These are phyloP conservation scores for Haplosporangium sp. DNA, from an alignment of 371 early-diverging fungal species.

Conservation along the genomic window DNA sequence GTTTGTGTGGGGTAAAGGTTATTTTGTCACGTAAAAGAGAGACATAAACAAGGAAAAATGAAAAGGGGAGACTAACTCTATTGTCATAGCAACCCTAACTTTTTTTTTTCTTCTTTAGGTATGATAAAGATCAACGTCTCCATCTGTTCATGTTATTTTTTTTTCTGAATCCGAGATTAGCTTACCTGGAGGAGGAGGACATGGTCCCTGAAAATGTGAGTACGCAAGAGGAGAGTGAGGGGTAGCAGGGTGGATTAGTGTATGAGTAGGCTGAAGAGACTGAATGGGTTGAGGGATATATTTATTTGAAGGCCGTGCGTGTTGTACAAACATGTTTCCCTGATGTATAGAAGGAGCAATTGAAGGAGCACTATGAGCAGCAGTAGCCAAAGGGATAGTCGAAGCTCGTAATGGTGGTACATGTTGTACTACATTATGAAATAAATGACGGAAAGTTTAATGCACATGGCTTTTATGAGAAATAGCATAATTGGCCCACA, in stretches of 20 bases:
- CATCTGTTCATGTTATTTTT: neutral
- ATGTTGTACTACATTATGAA: too few relatives aligned
- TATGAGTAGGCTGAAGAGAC: too few relatives aligned
- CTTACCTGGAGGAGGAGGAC: neutral
- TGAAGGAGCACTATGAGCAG: too few relatives aligned
- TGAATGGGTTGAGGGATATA: neutral
- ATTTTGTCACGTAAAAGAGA: neutral
- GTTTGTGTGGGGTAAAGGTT: neutral
- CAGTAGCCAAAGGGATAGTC: too few relatives aligned
- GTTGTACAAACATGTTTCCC: neutral
- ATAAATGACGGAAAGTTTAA: too few relatives aligned
- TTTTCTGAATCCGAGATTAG: neutral
- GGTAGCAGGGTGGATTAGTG: neutral
- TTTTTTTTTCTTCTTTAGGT: neutral
- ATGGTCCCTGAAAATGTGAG: slow-evolving; percentile 5
- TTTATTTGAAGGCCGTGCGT: neutral
- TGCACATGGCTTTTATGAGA: neutral
- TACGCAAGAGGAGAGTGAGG: neutral
- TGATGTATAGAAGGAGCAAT: neutral
- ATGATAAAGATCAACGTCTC: neutral
- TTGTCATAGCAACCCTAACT: neutral
- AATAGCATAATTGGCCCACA: neutral
- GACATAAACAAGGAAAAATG: neutral
- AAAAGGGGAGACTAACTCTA: neutral
- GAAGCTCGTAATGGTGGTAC: too few relatives aligned